Percentiles rank a stretch among this genome's conserved stretches.
Conservation (phyloP, 2,329 filamentous ascomycete genomes). For the Fusarium armeniacum region DNA sequence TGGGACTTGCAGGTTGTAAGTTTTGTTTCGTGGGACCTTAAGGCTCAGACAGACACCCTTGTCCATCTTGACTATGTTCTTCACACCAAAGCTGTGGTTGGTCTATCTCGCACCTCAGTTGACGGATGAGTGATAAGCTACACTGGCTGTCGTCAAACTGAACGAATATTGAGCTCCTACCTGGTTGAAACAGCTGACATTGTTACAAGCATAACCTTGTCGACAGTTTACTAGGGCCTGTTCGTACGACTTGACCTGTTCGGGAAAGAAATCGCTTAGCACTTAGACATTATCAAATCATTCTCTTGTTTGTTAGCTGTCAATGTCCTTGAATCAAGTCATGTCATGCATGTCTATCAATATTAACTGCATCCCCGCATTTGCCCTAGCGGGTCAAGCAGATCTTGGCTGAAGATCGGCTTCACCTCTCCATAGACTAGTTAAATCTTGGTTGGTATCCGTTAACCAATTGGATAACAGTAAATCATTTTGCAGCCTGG, state of each 20-base stretch:
- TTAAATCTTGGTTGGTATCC: constrained; percentile 5
- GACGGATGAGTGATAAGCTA: constrained; percentile 12
- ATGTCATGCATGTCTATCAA: not conserved
- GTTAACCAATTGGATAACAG: not conserved
- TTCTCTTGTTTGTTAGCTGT: constrained; percentile 9
- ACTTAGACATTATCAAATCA: constrained; percentile 12
- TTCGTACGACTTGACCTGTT: not conserved
- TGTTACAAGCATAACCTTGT: not conserved
- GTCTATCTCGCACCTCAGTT: constrained; percentile 28
- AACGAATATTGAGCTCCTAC: not conserved
- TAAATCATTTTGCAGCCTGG: not conserved
- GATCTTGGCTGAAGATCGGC: constrained; percentile 34
- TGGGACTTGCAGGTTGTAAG: constrained; percentile 18
- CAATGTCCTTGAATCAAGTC: not conserved
- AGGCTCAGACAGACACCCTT: constrained; percentile 43
- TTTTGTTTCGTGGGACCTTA: constrained; percentile 4
- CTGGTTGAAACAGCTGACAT: not conserved
- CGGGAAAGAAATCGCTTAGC: constrained; percentile 1
- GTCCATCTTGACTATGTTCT: constrained; percentile 42
- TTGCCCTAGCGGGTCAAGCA: constrained; percentile 22
- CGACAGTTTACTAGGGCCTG: not conserved
- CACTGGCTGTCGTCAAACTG: constrained; percentile 1
- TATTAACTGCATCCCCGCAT: constrained; percentile 18
- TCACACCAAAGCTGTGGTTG: constrained; percentile 46
- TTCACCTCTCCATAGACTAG: constrained; percentile 13